Percentiles rank a stretch among this genome's conserved stretches.
Conservation (phyloP, 2,329 filamentous ascomycete species). For the Fusarium torreyae region DNA sequence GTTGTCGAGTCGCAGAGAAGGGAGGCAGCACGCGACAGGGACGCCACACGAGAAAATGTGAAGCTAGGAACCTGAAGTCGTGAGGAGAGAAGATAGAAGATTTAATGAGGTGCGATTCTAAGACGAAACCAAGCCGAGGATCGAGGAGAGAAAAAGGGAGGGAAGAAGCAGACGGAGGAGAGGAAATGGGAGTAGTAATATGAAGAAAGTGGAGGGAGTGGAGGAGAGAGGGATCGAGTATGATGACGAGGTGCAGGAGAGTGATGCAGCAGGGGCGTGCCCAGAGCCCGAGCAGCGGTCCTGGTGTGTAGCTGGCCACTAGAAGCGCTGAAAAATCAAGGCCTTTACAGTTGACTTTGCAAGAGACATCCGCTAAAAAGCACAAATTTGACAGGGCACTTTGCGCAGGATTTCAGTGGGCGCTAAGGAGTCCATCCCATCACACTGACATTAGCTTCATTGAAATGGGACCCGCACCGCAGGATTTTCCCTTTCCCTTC, state of each 20-base stretch:
- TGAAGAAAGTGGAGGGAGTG: slow-evolving; percentile 45
- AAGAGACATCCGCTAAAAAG: slow-evolving; percentile 30
- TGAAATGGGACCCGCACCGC: slow-evolving; percentile 30
- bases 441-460: slow-evolving; percentile 32
- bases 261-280: slow-evolving; percentile 34
- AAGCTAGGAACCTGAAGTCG: slow-evolving; percentile 35
- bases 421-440: slow-evolving; percentile 37
- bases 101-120: slow-evolving; percentile 40
- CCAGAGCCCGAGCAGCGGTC: background rate
- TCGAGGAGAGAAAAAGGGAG: slow-evolving; percentile 35
- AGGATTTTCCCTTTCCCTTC: slow-evolving; percentile 36
- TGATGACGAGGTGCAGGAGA: slow-evolving; percentile 52
- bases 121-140: slow-evolving; percentile 45
- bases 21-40: slow-evolving; percentile 48
- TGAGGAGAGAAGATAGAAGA: slow-evolving; percentile 32
- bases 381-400: slow-evolving; percentile 28
- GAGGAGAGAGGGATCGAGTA: slow-evolving; percentile 48
- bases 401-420: slow-evolving; percentile 25
- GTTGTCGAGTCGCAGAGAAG: slow-evolving; percentile 45
- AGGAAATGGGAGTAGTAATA: slow-evolving; percentile 47
- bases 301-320: slow-evolving; percentile 39
- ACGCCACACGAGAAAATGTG: slow-evolving; percentile 42
- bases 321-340: slow-evolving; percentile 35
- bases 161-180: slow-evolving; percentile 36
- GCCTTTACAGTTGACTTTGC: slow-evolving; percentile 42